A percentile compares a stretch with the other conserved stretches of the same genome.
These are phyloP conservation scores for Phytophthora rubi DNA, from an alignment of 352 stramenopile species.

Conservation along the genomic window DNA sequence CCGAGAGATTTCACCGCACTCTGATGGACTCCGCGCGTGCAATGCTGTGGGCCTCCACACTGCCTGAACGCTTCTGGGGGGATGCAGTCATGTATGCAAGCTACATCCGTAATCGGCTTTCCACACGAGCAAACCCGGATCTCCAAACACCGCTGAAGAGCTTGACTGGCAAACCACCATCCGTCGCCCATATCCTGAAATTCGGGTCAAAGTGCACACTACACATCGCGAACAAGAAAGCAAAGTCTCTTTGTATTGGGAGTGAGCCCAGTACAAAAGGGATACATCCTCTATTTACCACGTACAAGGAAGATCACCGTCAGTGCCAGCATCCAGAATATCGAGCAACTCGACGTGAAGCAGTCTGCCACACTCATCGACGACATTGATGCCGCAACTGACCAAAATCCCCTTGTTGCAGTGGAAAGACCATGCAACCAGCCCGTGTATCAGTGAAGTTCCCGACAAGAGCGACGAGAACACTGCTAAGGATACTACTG, in stretches of 20 bases:
- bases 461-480: too few species aligned
- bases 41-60: constrained; percentile 3
- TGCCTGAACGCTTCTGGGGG: constrained; percentile 1
- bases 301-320: too few species aligned
- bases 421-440: too few species aligned
- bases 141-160: not conserved
- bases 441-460: too few species aligned
- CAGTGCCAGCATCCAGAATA: too few species aligned
- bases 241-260: not conserved
- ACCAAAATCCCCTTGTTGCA: too few species aligned
- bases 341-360: too few species aligned
- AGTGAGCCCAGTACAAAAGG: not conserved
- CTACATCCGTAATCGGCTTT: constrained; percentile 5
- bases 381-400: too few species aligned
- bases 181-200: not conserved
- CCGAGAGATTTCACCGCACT: constrained; percentile 9
- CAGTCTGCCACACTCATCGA: too few species aligned
- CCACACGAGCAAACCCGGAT: constrained; percentile 2
- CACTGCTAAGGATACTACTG: too few species aligned
- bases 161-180: not conserved
- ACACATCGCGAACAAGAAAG: not conserved
- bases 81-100: not conserved
- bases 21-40: constrained; percentile 7
- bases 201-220: not conserved
- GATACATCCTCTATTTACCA: not conserved